These are phyloP conservation scores for Aspergillus fumigatiaffinis DNA, from an alignment of 2,329 filamentous ascomycete genomes.

Conservation along the genomic window DNA sequence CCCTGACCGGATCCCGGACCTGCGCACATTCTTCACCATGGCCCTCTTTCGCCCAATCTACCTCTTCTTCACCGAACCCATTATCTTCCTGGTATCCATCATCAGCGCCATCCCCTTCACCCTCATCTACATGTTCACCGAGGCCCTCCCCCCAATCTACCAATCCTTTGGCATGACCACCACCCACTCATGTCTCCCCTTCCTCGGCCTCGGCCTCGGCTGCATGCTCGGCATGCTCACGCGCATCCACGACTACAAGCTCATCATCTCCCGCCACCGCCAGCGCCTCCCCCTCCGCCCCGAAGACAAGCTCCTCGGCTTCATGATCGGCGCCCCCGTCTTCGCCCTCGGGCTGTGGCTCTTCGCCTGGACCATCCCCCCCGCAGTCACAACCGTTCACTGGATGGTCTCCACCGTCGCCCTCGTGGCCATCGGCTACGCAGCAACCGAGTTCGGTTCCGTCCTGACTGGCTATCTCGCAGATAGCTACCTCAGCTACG, in stretches of 20 bases:
- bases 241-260: constrained; percentile 40
- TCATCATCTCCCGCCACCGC: constrained; percentile 22
- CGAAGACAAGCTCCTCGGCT: constrained; percentile 48
- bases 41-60: constrained; percentile 38
- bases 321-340: constrained; percentile 44
- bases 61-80: constrained; percentile 45
- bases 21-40: constrained; percentile 32
- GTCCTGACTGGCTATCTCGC: constrained; percentile 43
- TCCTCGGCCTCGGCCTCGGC: constrained; percentile 41
- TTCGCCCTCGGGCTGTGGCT: constrained; percentile 46
- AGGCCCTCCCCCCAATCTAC: constrained; percentile 42
- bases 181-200: constrained; percentile 36
- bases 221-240: constrained; percentile 41
- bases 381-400: constrained; percentile 25
- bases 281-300: constrained; percentile 28
- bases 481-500: constrained; percentile 44
- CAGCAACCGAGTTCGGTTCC: constrained; percentile 45
- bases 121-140: constrained; percentile 48
- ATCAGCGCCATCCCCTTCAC: constrained; percentile 42
- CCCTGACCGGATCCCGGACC: constrained; percentile 35
- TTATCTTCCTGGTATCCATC: constrained; percentile 41
- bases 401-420: constrained; percentile 42
- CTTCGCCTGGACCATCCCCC: constrained; percentile 49
- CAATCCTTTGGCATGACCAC: constrained; percentile 30
- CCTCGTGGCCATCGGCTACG: constrained; percentile 46